These are phyloP conservation scores for Candida hispaniensis DNA, from an alignment of 805 yeast genomes.

Conservation along the genomic window DNA sequence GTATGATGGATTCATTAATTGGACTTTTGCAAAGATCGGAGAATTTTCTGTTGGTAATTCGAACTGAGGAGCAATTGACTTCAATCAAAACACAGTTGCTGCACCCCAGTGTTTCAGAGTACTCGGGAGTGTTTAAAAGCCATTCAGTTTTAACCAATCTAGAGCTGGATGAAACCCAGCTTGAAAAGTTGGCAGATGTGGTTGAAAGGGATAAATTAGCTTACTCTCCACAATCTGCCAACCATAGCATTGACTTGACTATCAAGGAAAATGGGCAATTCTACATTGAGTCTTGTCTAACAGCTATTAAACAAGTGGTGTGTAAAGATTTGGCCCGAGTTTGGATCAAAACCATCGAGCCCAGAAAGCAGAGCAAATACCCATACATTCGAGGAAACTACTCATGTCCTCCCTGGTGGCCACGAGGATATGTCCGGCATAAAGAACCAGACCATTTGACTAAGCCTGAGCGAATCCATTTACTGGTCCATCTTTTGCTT, in stretches of 20 bases:
- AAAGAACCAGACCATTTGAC: constrained; percentile 64
- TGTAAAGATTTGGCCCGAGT: constrained; percentile 56
- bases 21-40: too few relatives aligned
- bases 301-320: constrained; percentile 38
- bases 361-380: constrained; percentile 48
- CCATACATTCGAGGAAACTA: constrained; percentile 49
- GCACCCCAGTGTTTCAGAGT: too few relatives aligned
- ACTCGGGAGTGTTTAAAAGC: too few relatives aligned
- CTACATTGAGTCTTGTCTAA: constrained; percentile 28
- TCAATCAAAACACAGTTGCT: too few relatives aligned
- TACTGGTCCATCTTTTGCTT: constrained; percentile 29
- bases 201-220: constrained; percentile 6
- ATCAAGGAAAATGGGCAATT: constrained; percentile 20
- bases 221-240: too few relatives aligned
- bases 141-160: too few relatives aligned
- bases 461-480: constrained; percentile 43
- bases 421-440: constrained; percentile 40
- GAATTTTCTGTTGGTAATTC: too few relatives aligned
- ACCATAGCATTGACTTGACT: too few relatives aligned
- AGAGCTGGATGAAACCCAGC: constrained; percentile 13
- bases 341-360: constrained; percentile 59
- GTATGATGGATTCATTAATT: too few relatives aligned
- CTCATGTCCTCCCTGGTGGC: constrained; percentile 66
- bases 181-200: constrained; percentile 5
- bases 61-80: too few relatives aligned